Evolutionary conservation across 441 rosid genomes (phyloP), one percentile per base, ranked within the genome.

Genomic region (Populus hybrid): DNA sequence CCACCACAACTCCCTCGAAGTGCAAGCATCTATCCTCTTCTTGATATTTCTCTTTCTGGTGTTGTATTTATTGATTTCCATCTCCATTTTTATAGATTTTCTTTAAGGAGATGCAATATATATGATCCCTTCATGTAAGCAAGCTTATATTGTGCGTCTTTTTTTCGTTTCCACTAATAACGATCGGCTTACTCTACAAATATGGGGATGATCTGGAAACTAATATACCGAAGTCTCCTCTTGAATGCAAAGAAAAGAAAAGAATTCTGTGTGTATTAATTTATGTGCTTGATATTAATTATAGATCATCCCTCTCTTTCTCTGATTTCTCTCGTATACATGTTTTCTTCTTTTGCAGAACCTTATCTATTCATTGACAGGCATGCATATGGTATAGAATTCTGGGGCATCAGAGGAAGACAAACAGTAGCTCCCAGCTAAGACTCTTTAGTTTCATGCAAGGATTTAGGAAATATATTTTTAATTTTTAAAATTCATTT

Each of bases 1-100:
- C 71, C 14, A 36, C 26, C n/a, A 36, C 71, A 6, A 69, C 11
- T 68, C 75, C 35, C 40, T 42, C 82, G 53, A 67, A 79, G 1
- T 28, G 67, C 72, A 76, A 23, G 19, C 71, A 16, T 18, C 4
- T 21, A 64, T 80, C 59, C 6, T 71, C 82, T 71, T 70, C 82
- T 23, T 61, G 50, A 73, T 14, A 4, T 24, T 11, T 66, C 59
- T 50, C 0, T 5, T 50, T 14, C 18, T 50, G 19, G 19, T 50
- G 57, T 5, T 50, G 57, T 50, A 50, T 50, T 5, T 50, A 50
- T 5, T 50, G 59, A 50, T 16, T 50, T 50, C 59, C 59, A 50
- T 50, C 59, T 50, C 59, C 59, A 50, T 50, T 50, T 50, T 50
- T 50, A 50, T 50, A 14, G 57, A 50, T 1, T 50, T 16, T 4